Evolutionary conservation across 2,329 filamentous ascomycete species (phyloP), one percentile per base, ranked within the genome.

Genomic region (Seiridium unicorne): DNA sequence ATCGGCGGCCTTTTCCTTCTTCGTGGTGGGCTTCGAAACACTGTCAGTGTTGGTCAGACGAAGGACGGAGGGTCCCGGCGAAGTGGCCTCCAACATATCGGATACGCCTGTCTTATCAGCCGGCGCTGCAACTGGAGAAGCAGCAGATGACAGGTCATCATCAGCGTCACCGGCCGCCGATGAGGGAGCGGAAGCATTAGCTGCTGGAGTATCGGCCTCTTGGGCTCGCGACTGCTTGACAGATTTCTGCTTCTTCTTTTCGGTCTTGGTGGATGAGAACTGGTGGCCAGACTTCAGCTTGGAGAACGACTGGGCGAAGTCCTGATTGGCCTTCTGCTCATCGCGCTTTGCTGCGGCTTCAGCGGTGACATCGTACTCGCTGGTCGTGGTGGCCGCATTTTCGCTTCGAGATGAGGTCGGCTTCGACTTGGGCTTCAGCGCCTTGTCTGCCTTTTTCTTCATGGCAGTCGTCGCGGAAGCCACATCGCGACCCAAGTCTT

Each of bases 21-120:
- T 87, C 64, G 82, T 78, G 76, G 88, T 88, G 63, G 84, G 80
- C 77, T 89, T 84, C 8, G 47, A 32, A 71, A 83, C 77, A 82
- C 86, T 72, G 77, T 84, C 69, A 76, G 84, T 72, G 63, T 88
- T 87, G 58, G 90, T 95, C 64, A 98, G 81, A 63, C 91, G 91
- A 63, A 97, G 81, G 53, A 96, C 86, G 0, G 88, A 88, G 32
- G 92, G 90, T 58, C 86, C 89, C 44, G 86, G 73, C 3, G 85
- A 75, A 48, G 85, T 77, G 54, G 89, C 81, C 76, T 96, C 93
- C 13, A 98, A 87, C 94, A 98, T 98, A 76, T 97, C 94, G 58
- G 90, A 90, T 60, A 97, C 86, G 71, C 91, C 91, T 58, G 84
- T 86, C 61, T 84, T 82, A 60, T 85, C 82, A 11, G 79, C 81